Percentiles rank a stretch among this genome's conserved stretches.
Evolutionary conservation across 164 flowering plant species (phyloP).

Genomic region (Chimonanthus praecox): DNA sequence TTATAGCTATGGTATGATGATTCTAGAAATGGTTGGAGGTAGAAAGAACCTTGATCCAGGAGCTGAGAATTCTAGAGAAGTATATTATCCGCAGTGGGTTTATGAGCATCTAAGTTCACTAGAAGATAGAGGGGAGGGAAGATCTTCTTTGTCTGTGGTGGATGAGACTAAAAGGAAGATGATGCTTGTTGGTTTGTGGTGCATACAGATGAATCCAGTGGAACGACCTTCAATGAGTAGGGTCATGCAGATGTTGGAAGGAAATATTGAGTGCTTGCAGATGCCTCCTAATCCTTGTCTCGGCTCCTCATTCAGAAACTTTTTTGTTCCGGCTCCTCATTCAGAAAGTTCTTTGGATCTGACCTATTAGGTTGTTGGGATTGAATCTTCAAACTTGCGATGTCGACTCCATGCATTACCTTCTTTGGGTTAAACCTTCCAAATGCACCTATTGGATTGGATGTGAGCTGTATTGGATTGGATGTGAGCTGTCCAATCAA

Average conservation of each 20-base stretch:
- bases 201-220: background rate
- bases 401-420: too few species aligned
- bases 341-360: too few species aligned
- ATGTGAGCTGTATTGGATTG: too few species aligned
- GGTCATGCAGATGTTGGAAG: conserved; percentile 13
- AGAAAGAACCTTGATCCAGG: background rate
- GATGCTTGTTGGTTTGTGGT: conserved; percentile 11
- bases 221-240: conserved; percentile 8
- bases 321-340: too few species aligned
- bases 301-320: too few species aligned
- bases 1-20: conserved; percentile 13
- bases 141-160: background rate
- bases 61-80: background rate
- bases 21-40: conserved; percentile 11
- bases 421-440: too few species aligned
- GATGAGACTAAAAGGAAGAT: conserved; percentile 8
- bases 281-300: background rate
- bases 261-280: conserved; percentile 3
- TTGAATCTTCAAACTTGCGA: too few species aligned
- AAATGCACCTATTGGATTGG: too few species aligned
- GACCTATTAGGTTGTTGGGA: too few species aligned
- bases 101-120: background rate
- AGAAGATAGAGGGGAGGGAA: background rate
- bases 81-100: conserved; percentile 8
- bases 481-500: too few species aligned